phyloP scores from a whole-genome alignment of 257 asterid species.

The Haberlea rhodopensis region DNA sequence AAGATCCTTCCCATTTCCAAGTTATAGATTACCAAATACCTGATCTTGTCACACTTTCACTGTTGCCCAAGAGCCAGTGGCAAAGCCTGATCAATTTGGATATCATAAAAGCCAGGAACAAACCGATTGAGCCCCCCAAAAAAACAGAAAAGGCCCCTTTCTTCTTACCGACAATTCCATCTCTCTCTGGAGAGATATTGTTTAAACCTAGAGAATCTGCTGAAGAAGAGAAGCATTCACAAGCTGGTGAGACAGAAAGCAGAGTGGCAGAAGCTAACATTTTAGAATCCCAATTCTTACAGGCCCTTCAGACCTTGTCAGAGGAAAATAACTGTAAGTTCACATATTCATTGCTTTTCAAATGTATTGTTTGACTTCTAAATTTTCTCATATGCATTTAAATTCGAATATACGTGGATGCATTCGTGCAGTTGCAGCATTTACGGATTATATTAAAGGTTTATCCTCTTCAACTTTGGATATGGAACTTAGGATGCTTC shows the following conservation, averaged over 20 bases:
- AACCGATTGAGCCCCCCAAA: constrained; percentile 95
- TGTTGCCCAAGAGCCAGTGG: constrained; percentile 93
- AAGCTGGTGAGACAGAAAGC: constrained; percentile 35
- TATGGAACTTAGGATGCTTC: constrained; percentile 88
- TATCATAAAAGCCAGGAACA: constrained; percentile 78
- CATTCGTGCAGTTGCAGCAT: constrained; percentile 62
- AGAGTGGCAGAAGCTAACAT: constrained; percentile 32
- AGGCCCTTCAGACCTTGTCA: constrained; percentile 48
- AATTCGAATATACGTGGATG: constrained; percentile 1
- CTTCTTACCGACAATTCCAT: constrained; percentile 78
- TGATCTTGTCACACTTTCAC: constrained; percentile 74
- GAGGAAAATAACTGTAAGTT: constrained; percentile 61
- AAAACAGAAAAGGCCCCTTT: constrained; percentile 94
- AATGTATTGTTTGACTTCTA: background rate
- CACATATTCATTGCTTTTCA: background rate
- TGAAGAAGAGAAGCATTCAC: constrained; percentile 42
- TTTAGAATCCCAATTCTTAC: constrained; percentile 54
- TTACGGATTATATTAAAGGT: constrained; percentile 69
- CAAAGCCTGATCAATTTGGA: constrained; percentile 91
- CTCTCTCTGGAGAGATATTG: constrained; percentile 73
- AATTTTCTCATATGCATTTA: constrained; percentile 3
- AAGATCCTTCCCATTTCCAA: constrained; percentile 31
- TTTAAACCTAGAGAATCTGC: constrained; percentile 53
- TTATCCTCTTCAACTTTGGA: constrained; percentile 76
- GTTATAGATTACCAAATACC: constrained; percentile 59